Percentiles rank a stretch among this genome's conserved stretches.
Conservation (phyloP, 2,329 filamentous ascomycete species). For the Corynespora cassiicola region DNA sequence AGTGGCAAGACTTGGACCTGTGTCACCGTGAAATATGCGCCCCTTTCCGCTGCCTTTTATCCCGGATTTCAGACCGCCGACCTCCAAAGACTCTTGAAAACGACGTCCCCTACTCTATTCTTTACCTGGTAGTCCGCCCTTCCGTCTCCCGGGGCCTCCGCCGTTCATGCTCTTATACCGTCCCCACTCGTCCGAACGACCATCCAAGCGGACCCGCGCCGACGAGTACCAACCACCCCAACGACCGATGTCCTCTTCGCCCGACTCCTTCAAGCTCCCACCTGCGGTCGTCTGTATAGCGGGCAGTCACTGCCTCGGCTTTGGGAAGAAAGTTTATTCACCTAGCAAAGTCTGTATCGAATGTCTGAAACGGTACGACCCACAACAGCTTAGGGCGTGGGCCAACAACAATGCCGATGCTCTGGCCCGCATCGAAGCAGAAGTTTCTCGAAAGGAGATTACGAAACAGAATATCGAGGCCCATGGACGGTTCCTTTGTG, state of each 20-base stretch:
- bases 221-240: conserved; percentile 7
- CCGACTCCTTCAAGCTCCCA: conserved; percentile 28
- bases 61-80: too few relatives aligned
- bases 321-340: conserved; percentile 31
- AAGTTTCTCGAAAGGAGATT: conserved; percentile 23
- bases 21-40: too few relatives aligned
- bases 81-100: too few relatives aligned
- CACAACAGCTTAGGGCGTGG: conserved; percentile 27
- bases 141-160: too few relatives aligned
- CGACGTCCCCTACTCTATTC: too few relatives aligned
- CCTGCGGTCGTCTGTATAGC: conserved; percentile 30
- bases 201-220: too few relatives aligned
- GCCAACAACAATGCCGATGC: conserved; percentile 20
- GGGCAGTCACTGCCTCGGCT: conserved; percentile 28
- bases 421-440: conserved; percentile 22
- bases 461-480: conserved; percentile 31
- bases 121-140: too few relatives aligned
- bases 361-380: conserved; percentile 32
- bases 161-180: too few relatives aligned
- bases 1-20: too few relatives aligned
- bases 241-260: conserved; percentile 19
- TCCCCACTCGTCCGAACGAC: too few relatives aligned
- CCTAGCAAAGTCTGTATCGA: conserved; percentile 25
- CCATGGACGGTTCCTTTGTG: conserved; percentile 27
- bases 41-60: too few relatives aligned